Evolutionary conservation across 2,329 filamentous ascomycete genomes (phyloP), one percentile per base, ranked within the genome.

Genomic region (Fusarium armeniacum): DNA sequence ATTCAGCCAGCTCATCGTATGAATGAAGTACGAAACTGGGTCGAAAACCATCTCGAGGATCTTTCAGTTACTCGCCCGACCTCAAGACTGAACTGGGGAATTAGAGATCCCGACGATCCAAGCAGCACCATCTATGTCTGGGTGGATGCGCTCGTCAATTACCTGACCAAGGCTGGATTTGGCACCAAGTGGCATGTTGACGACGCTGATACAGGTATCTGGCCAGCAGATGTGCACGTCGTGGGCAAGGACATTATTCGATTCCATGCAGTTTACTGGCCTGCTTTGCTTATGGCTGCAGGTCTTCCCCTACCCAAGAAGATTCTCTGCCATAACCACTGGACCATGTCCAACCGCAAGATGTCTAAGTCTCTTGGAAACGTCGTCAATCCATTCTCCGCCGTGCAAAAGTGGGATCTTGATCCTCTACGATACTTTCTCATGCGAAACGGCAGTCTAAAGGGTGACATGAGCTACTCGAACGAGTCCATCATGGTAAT

Each of bases 241-340:
- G 91, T 99, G 58, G 96, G 96, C 50, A 99, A 99, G 80, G 96
- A 99, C 78, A 99, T 99, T 70, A 85, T 97, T 60, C 91, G 94
- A 20, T 99, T 99, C 80, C 97, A 99, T 78, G 95, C 93, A 79
- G 90, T 99, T 49, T 99, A 99, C 83, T 99, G 97, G 96, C 96
- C 96, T 0, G 96, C 96, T 5, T 91, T 99, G 73, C 89, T 99
- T 18, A 91, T 99, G 86, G 95, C 96, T 2, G 83, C 98, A 16
- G 90, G 90, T 53, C 84, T 98, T 6, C 91, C 93, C 2, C 83
- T 92, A 1, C 93, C 96, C 1, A 91, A 90, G 75, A 89, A 90
- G 67, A 87, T 99, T 33, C 83, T 99, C 4, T 93, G 93, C 54
- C 96, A 99, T 77, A 94, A 91, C 3, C 96, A 99, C 78, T 99